A percentile compares a stretch with the other conserved stretches of the same genome.
These are phyloP conservation scores for Erodium maritimum DNA, from an alignment of 345 rosid species.

Conservation along the genomic window DNA sequence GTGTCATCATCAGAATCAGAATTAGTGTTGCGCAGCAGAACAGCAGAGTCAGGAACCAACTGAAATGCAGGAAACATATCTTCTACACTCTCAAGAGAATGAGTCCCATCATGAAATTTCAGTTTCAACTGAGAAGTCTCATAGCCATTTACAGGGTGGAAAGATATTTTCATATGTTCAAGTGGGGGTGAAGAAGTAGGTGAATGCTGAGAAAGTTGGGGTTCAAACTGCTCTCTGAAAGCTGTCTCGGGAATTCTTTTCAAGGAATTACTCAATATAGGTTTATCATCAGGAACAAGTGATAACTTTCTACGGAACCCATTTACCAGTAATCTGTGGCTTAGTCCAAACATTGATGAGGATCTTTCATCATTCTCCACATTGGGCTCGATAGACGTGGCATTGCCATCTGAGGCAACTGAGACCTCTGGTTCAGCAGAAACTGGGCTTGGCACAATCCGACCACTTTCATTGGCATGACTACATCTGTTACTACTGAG, in stretches of 20 bases:
- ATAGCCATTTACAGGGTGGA: slow-evolving; percentile 39
- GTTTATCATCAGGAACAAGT: slow-evolving; percentile 22
- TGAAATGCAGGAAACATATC: slow-evolving; percentile 63
- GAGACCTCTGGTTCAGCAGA: slow-evolving; percentile 12
- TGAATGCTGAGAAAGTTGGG: slow-evolving; percentile 25
- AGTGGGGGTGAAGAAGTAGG: slow-evolving; percentile 60
- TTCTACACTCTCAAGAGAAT: slow-evolving; percentile 21
- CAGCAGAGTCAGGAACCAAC: slow-evolving; percentile 51
- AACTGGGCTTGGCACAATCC: slow-evolving; percentile 5
- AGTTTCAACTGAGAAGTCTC: slow-evolving; percentile 49
- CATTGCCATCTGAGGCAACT: slow-evolving; percentile 13
- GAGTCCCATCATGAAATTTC: slow-evolving; percentile 48
- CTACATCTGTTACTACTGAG: no score
- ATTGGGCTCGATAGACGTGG: slow-evolving; percentile 15
- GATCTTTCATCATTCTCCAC: slow-evolving; percentile 24
- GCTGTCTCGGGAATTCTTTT: slow-evolving; percentile 19
- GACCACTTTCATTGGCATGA: slow-evolving; percentile 7
- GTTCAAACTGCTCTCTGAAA: slow-evolving; percentile 22
- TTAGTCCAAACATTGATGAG: slow-evolving; percentile 35
- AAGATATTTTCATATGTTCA: slow-evolving; percentile 70
- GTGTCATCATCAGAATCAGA: slow-evolving; percentile 64
- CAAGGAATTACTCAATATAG: slow-evolving; percentile 22
- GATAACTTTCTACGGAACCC: slow-evolving; percentile 38
- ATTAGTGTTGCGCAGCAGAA: slow-evolving; percentile 17
- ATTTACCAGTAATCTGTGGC: slow-evolving; percentile 41